These are phyloP conservation scores for Torrubiellomyces zombiae DNA, from an alignment of 2,329 filamentous ascomycete species.

Conservation along the genomic window DNA sequence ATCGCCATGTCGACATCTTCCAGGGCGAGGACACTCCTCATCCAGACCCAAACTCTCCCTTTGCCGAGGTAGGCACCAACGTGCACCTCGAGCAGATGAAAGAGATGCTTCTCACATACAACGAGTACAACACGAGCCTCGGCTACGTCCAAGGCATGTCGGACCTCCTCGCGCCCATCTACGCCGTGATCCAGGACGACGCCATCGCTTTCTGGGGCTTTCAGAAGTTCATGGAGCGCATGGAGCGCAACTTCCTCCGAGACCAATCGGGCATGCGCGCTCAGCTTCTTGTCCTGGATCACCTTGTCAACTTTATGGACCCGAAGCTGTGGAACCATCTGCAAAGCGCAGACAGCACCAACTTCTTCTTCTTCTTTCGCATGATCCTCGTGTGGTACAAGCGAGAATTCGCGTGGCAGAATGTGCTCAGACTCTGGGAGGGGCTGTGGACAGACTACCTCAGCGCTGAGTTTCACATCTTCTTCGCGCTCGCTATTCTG, in stretches of 20 bases:
- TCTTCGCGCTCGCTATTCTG: slow-evolving; percentile 81
- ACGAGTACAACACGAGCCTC: slow-evolving; percentile 89
- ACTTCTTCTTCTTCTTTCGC: slow-evolving; percentile 99
- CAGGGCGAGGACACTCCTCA: slow-evolving; percentile 92
- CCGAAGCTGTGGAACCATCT: slow-evolving; percentile 86
- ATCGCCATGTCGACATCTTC: slow-evolving; percentile 88
- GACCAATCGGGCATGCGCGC: slow-evolving; percentile 93
- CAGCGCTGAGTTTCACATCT: slow-evolving; percentile 82
- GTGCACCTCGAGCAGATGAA: slow-evolving; percentile 98
- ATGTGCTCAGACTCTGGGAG: slow-evolving; percentile 84
- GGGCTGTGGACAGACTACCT: slow-evolving; percentile 84
- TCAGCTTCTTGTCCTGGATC: slow-evolving; percentile 79
- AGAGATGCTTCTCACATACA: slow-evolving; percentile 96
- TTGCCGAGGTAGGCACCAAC: slow-evolving; percentile 83
- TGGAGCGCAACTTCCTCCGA: slow-evolving; percentile 92
- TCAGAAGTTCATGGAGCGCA: slow-evolving; percentile 88
- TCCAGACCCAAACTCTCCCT: slow-evolving; percentile 88
- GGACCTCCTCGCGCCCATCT: slow-evolving; percentile 86
- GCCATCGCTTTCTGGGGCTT: slow-evolving; percentile 96
- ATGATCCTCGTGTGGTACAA: slow-evolving; percentile 99
- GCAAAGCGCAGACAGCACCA: slow-evolving; percentile 80
- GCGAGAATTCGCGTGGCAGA: slow-evolving; percentile 81
- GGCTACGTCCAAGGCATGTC: slow-evolving; percentile 99
- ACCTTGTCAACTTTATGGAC: slow-evolving; percentile 93
- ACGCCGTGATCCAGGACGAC: slow-evolving; percentile 94